phyloP scores from a whole-genome alignment of 1,284 basidiomycete species.

The Porodaedalea pini region DNA sequence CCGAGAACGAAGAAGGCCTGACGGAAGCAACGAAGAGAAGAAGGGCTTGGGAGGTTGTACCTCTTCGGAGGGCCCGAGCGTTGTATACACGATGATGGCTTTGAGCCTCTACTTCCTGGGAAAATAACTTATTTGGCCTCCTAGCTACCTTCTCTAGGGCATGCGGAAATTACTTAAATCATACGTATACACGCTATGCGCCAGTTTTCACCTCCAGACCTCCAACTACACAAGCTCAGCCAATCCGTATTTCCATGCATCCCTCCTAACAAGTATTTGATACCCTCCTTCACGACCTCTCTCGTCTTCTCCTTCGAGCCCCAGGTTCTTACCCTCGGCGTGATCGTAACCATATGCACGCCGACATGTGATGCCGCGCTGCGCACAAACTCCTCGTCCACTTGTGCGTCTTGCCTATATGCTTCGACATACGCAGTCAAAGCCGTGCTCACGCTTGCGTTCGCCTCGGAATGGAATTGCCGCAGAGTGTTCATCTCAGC shows the following conservation, averaged over 20 bases:
- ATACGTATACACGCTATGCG: background rate
- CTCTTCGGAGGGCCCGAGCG: slow-evolving; percentile 31
- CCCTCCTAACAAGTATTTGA: slow-evolving; percentile 39
- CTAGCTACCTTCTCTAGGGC: background rate
- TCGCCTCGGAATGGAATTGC: slow-evolving; percentile 39
- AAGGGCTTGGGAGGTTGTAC: slow-evolving; percentile 39
- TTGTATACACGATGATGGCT: slow-evolving; percentile 11
- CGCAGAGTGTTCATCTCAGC: slow-evolving; percentile 51
- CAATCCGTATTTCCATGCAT: slow-evolving; percentile 30
- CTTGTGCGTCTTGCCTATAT: slow-evolving; percentile 34
- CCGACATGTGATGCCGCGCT: slow-evolving; percentile 44
- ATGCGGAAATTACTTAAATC: background rate
- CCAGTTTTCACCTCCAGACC: background rate
- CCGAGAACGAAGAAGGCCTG: slow-evolving; percentile 23
- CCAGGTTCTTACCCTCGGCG: slow-evolving; percentile 42
- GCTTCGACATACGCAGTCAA: slow-evolving; percentile 41
- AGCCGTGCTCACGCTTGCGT: slow-evolving; percentile 29
- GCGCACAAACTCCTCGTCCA: slow-evolving; percentile 26
- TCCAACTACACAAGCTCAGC: slow-evolving; percentile 27
- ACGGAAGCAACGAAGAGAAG: slow-evolving; percentile 34
- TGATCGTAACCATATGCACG: slow-evolving; percentile 45
- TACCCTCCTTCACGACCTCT: slow-evolving; percentile 45
- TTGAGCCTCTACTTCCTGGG: background rate
- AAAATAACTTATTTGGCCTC: background rate
- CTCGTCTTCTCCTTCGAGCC: slow-evolving; percentile 41